Evolutionary conservation across 1,284 basidiomycete species (phyloP), one percentile per base, ranked within the genome.

Genomic region (Marasmius fiardii): DNA sequence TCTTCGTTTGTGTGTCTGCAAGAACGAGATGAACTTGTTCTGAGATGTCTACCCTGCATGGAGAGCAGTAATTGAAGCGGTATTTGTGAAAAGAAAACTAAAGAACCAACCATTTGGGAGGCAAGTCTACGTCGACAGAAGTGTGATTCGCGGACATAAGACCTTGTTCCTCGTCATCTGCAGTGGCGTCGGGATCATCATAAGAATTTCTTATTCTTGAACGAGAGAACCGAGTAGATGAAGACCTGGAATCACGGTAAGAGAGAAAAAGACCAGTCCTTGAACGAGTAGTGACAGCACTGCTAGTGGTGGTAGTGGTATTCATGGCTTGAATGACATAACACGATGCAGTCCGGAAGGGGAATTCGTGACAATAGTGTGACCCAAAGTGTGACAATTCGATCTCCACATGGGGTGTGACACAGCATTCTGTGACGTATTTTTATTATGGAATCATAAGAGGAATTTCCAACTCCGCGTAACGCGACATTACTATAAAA

Each of bases 201-300:
- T 78, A 74, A 74, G 65, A 63, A 73, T 64, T 64, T 69, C 65
- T 51, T 51, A 55, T 35, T 69, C 68, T 65, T 11, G 72, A 63
- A 43, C 71, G 71, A 44, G 75, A 68, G 59, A 75, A 74, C 41
- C 78, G 78, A 3, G 82, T 77, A 0, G 81, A 72, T 28, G 77
- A 74, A 18, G 83, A 74, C 44, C 79, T 81, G 3, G 93, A 94
- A 73, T 98, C 93, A 60, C 96, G 83, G 71, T 94, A 94, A 10
- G 95, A 98, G 57, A 98, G 88, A 72, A 97, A 99, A 67, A 98
- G 85, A 51, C 95, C 84, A 2, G 96, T 98, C 50, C 96, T 76
- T 1, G 92, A 95, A 62, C 96, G 88, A 18, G 90, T 95, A 34
- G 83, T 81, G 21, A 53, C 43, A 18, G 26, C n/a, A 21, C 28